Evolutionary conservation across 257 asterid species (phyloP), one percentile per base, ranked within the genome.

Genomic region (Solanum arcanum): DNA sequence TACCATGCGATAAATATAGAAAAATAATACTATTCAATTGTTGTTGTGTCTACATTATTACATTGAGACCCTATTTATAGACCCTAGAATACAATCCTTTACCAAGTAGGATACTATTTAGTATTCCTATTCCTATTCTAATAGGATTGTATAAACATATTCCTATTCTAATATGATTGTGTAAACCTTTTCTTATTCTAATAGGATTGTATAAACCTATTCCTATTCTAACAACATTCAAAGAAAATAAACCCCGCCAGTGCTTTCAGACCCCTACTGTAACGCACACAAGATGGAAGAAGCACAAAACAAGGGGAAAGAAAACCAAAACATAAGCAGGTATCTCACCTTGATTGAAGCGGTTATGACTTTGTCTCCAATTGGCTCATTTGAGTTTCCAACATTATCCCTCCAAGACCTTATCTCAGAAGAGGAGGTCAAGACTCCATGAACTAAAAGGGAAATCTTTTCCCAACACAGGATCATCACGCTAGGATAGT

Each of bases 381-480:
- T 90, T 80, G 91, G 88, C 77, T 91, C 93, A 90, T 86, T 90
- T 87, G 91, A 70, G 87, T 88, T 88, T 59, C 92, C 98, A 56
- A 56, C 90, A 89, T 86, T 91, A 89, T 86, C 92, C 91, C 94
- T 94, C 99, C 95, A 88, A 72, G 87, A 86, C 89, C 92, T 94
- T 84, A 90, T 89, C 86, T 92, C 98, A 7, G 88, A 86, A 86
- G 90, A 90, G 86, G 86, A 87, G 72, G 91, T 94, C 87, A 96
- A 86, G 88, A 92, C 88, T 86, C 90, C 88, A 83, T 86, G 90
- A 84, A 90, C 90, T 73, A 90, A 86, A 77, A 95, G 90, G 29
- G 99, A 95, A 73, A 94, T 85, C 88, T 90, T 92, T 87, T 92
- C 94, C 99, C 98, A 96, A 89, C 95, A 94, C 85, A 92, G 83